phyloP scores from a whole-genome alignment of 1,139 yeast genomes.

The Scheffersomyces illinoinensis region DNA sequence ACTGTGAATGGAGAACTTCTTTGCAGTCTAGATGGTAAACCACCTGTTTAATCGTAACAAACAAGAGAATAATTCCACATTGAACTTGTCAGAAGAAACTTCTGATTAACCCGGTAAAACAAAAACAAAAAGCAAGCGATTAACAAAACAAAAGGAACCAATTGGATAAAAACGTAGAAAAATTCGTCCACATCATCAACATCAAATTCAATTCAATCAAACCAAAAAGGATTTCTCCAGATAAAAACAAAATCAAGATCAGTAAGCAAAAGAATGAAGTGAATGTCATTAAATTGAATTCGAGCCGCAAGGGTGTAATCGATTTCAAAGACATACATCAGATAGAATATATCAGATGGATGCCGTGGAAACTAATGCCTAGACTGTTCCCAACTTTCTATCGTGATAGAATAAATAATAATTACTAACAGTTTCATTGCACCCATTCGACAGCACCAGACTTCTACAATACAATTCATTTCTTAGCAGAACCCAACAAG shows the following conservation, averaged over 20 bases:
- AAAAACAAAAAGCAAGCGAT: conserved; percentile 1
- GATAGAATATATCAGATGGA: background rate
- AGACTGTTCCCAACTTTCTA: background rate
- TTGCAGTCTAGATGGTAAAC: background rate
- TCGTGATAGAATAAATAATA: conserved; percentile 1
- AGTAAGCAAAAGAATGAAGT: conserved; percentile 1
- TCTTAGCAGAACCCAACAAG: conserved; percentile 38
- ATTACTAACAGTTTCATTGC: conserved; percentile 1
- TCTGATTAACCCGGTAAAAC: background rate
- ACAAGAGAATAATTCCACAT: background rate
- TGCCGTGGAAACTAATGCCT: background rate
- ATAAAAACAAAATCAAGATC: background rate
- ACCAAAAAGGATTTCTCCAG: background rate
- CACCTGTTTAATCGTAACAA: background rate
- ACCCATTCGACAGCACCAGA: background rate
- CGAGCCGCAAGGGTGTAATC: background rate
- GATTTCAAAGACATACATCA: background rate
- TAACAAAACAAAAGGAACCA: background rate
- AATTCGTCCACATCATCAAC: background rate
- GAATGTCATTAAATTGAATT: background rate
- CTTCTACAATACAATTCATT: conserved; percentile 4
- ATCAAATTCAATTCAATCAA: background rate
- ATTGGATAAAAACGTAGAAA: background rate
- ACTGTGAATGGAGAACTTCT: background rate
- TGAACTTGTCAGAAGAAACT: background rate